Evolutionary conservation across 1,139 yeast species (phyloP).

Genomic region (Suhomyces kunorum): DNA sequence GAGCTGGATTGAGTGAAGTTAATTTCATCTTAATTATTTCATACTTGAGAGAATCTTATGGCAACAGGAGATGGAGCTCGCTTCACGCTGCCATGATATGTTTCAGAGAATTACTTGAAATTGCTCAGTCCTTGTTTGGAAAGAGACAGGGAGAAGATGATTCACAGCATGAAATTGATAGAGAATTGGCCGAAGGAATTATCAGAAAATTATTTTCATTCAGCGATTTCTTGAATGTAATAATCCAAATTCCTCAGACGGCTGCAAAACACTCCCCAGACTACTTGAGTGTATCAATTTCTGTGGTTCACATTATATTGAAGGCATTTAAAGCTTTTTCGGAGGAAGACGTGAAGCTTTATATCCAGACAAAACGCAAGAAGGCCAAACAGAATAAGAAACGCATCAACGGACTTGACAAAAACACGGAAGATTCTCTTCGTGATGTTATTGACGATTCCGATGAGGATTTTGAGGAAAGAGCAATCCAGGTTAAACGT

Average conservation of each 20-base stretch:
- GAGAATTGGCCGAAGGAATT: slow-evolving; percentile 51
- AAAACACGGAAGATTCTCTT: slow-evolving; percentile 28
- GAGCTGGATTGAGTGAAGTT: slow-evolving; percentile 65
- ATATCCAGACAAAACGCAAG: slow-evolving; percentile 51
- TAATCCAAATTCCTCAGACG: slow-evolving; percentile 62
- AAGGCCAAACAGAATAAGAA: slow-evolving; percentile 19
- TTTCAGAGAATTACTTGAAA: slow-evolving; percentile 61
- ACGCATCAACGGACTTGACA: slow-evolving; percentile 29
- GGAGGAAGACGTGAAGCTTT: slow-evolving; percentile 58
- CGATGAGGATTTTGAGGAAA: slow-evolving; percentile 49
- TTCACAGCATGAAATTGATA: slow-evolving; percentile 49
- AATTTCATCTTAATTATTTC: slow-evolving; percentile 62
- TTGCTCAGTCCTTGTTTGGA: slow-evolving; percentile 53
- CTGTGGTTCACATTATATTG: slow-evolving; percentile 65
- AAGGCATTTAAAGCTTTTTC: slow-evolving; percentile 70
- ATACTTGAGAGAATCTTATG: slow-evolving; percentile 54
- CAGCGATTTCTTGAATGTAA: slow-evolving; percentile 58
- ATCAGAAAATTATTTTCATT: slow-evolving; percentile 59
- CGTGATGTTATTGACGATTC: slow-evolving; percentile 43
- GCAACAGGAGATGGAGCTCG: slow-evolving; percentile 53
- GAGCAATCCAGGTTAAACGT: slow-evolving; percentile 37
- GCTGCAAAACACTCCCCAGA: slow-evolving; percentile 68
- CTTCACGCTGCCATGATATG: slow-evolving; percentile 74
- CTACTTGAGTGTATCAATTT: slow-evolving; percentile 62
- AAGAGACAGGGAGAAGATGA: slow-evolving; percentile 42